These are phyloP conservation scores for Fusarium sp. DNA, from an alignment of 2,329 filamentous ascomycete species.

Conservation along the genomic window DNA sequence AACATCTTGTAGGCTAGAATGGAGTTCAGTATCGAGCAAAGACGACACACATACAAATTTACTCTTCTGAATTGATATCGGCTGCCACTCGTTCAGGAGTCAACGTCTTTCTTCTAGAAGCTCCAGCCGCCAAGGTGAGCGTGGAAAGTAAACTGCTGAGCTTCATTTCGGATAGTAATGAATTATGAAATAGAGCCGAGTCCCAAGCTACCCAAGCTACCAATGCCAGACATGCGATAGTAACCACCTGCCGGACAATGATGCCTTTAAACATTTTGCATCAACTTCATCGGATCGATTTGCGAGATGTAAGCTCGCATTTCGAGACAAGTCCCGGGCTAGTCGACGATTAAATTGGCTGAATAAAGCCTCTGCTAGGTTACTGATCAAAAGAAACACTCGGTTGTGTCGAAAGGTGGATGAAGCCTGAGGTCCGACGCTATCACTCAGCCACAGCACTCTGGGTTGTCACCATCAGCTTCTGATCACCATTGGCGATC, in stretches of 20 bases:
- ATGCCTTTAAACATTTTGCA: neutral
- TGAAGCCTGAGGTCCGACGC: neutral
- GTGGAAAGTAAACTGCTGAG: neutral
- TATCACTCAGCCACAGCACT: neutral
- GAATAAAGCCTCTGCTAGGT: neutral
- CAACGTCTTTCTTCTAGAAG: constrained; percentile 1
- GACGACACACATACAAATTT: neutral
- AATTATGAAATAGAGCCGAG: neutral
- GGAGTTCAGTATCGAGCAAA: neutral
- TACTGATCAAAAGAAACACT: neutral
- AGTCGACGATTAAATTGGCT: neutral
- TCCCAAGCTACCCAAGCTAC: neutral
- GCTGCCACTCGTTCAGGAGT: constrained; percentile 15
- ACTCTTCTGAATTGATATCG: constrained; percentile 21
- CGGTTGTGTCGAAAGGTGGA: neutral
- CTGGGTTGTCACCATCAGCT: neutral
- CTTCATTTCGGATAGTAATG: constrained; percentile 6
- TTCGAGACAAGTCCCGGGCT: neutral
- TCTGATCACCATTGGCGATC: neutral
- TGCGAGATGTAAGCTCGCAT: neutral
- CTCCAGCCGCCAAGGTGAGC: neutral
- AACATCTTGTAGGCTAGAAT: constrained; percentile 2
- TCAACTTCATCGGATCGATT: neutral
- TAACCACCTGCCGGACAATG: neutral
- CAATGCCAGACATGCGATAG: neutral